Evolutionary conservation across 164 flowering plant species (phyloP).

Genomic region (Akebia trifoliata): DNA sequence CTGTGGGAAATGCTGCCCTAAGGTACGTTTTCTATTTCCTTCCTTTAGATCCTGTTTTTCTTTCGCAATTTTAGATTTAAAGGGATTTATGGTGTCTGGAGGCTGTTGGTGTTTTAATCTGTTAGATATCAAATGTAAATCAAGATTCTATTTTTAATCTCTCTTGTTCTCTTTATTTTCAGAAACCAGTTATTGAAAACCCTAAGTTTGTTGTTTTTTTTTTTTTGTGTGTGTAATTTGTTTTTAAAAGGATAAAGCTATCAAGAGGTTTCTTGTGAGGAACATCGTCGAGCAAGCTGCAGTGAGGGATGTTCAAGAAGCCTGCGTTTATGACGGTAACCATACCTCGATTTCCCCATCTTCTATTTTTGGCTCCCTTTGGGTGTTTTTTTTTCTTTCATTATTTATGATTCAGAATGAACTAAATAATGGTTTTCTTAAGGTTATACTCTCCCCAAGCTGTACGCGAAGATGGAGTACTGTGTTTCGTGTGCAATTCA

Average conservation of each 20-base stretch:
- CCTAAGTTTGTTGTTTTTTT: not conserved
- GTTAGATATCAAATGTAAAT: not conserved
- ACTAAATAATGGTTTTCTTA: not conserved
- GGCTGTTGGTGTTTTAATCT: no score
- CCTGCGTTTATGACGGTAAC: slow-evolving; percentile 82
- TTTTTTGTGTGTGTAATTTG: not conserved
- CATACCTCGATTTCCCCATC: not conserved
- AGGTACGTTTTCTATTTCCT: slow-evolving; percentile 35
- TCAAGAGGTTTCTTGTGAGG: slow-evolving; percentile 96
- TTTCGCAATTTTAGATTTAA: not conserved
- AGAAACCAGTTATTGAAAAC: not conserved
- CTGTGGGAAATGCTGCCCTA: slow-evolving; percentile 96
- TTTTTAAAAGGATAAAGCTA: slow-evolving; percentile 73
- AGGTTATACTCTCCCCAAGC: slow-evolving; percentile 86
- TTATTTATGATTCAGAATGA: not conserved
- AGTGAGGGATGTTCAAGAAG: slow-evolving; percentile 90
- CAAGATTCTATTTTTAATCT: not conserved
- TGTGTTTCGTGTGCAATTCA: slow-evolving; percentile 97
- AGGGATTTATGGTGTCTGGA: no score
- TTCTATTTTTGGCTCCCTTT: not conserved
- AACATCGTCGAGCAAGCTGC: slow-evolving; percentile 99
- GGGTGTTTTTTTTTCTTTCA: not conserved
- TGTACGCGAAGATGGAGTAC: slow-evolving; percentile 91
- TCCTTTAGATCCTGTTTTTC: not conserved
- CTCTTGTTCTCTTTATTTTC: not conserved